Evolutionary conservation across 345 rosid species (phyloP).

Genomic region (Fremontodendron californicum): DNA sequence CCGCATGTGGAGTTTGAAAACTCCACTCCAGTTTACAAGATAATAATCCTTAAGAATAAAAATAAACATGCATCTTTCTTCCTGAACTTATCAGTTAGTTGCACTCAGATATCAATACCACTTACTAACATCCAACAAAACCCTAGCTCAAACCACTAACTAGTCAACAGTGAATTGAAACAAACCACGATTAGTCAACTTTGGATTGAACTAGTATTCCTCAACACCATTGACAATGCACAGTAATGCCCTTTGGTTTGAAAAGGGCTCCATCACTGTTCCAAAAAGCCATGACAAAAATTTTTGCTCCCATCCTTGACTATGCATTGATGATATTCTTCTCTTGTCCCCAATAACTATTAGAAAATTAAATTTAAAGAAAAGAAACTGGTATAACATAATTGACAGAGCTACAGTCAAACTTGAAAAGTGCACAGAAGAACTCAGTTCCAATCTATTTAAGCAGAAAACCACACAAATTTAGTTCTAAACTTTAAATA

Average conservation of each 20-base stretch:
- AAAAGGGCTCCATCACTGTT: too few species aligned
- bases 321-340: too few species aligned
- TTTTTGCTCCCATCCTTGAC: too few species aligned
- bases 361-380: background rate
- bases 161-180: background rate
- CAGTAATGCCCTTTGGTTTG: too few species aligned
- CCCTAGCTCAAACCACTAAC: slow-evolving; percentile 8
- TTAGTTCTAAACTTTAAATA: background rate
- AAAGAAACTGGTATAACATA: background rate
- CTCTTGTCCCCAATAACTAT: background rate
- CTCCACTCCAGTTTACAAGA: background rate
- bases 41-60: background rate
- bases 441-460: slow-evolving; percentile 2
- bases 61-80: background rate
- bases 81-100: background rate
- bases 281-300: too few species aligned
- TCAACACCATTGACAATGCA: too few species aligned
- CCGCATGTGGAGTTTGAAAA: background rate
- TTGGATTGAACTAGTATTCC: too few species aligned
- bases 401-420: background rate
- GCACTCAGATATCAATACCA: background rate
- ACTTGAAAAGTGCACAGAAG: background rate
- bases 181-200: too few species aligned
- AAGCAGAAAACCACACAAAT: background rate
- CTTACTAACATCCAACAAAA: background rate